Evolutionary conservation across 108 stramenopile genomes (phyloP).

Genomic region (Pseudonitzschia pungens): DNA sequence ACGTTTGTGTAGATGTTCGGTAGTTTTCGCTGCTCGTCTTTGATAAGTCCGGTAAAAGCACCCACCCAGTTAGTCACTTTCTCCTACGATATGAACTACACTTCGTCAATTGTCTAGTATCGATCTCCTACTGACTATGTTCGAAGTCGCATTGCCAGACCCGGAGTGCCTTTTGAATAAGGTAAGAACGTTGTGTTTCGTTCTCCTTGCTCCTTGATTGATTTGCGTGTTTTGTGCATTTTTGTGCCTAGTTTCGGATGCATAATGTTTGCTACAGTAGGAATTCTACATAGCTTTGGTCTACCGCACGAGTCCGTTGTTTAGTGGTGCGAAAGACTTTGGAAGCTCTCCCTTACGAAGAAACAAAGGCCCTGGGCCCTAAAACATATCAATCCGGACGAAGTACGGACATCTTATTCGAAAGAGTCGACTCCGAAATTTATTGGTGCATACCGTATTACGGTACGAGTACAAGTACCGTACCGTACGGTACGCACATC

Average conservation of each 20-base stretch:
- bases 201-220: too few relatives aligned
- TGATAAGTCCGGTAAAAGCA: background rate
- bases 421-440: background rate
- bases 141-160: background rate
- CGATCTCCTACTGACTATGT: background rate
- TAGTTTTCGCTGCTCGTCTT: background rate
- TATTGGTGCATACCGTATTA: background rate
- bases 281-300: slow-evolving; percentile 1
- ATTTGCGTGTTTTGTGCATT: background rate
- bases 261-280: background rate
- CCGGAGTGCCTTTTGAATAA: background rate
- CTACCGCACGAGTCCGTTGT: background rate
- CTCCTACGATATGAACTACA: background rate
- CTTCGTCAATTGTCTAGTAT: background rate
- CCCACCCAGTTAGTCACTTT: background rate
- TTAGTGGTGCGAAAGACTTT: background rate
- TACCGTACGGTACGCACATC: too few relatives aligned
- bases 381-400: background rate
- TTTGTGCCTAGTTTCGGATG: background rate
- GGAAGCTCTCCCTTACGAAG: background rate
- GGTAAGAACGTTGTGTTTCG: background rate
- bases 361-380: background rate
- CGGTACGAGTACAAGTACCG: background rate
- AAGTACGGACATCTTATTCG: background rate
- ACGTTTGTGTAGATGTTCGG: background rate